These are phyloP conservation scores for Pezicula carpinea DNA, from an alignment of 2,329 filamentous ascomycete species.

Conservation along the genomic window DNA sequence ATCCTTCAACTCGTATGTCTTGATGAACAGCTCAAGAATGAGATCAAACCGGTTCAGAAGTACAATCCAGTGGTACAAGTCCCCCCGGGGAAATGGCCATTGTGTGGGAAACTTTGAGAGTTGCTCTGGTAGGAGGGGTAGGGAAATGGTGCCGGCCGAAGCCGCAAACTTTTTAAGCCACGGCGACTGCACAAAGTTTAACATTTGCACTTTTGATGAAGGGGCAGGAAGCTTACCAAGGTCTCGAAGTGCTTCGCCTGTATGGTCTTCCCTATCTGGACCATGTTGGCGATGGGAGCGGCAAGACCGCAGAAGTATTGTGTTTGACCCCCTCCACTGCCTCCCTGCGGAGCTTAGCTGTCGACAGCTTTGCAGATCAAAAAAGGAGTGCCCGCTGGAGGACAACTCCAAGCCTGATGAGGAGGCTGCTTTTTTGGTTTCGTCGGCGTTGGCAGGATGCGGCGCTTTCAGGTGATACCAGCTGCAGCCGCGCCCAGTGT, in stretches of 20 bases:
- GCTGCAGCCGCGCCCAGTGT: background rate
- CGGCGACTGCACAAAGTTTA: constrained; percentile 61
- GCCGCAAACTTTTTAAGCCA: constrained; percentile 80
- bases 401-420: constrained; percentile 26
- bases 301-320: constrained; percentile 46
- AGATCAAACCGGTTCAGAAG: constrained; percentile 90
- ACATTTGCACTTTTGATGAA: constrained; percentile 8
- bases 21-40: constrained; percentile 76
- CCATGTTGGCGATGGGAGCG: constrained; percentile 57
- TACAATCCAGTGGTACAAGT: constrained; percentile 97
- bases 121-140: constrained; percentile 72
- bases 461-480: constrained; percentile 4
- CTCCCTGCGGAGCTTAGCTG: constrained; percentile 17
- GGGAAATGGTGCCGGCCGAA: constrained; percentile 60
- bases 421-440: constrained; percentile 6
- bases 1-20: constrained; percentile 72
- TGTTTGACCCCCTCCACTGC: constrained; percentile 49
- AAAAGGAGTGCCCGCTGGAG: constrained; percentile 29
- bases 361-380: constrained; percentile 23
- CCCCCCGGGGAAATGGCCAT: constrained; percentile 95
- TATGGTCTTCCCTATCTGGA: constrained; percentile 64
- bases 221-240: constrained; percentile 44
- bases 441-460: constrained; percentile 6
- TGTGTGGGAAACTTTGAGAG: constrained; percentile 77
- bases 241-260: constrained; percentile 64